Percentiles rank a stretch among this genome's conserved stretches.
phyloP scores from a whole-genome alignment of 169 alveolate genomes.

The Fabrea salina region DNA sequence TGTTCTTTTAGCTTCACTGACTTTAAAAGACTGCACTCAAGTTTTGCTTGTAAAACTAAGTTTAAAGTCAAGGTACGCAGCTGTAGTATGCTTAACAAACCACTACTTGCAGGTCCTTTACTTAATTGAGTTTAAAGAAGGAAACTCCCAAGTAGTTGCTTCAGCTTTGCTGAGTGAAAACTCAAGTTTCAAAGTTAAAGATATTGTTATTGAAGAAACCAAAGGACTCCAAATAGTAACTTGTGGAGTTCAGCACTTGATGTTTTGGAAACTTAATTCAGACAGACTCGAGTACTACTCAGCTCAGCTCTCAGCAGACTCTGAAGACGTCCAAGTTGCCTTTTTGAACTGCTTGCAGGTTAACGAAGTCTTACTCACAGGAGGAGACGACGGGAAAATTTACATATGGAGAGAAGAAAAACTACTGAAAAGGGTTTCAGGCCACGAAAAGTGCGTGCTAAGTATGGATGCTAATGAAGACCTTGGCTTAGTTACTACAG shows the following conservation, averaged over 20 bases:
- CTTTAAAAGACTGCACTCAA: neutral
- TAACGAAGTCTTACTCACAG: neutral
- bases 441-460: neutral
- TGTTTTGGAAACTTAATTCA: neutral
- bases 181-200: slow-evolving; percentile 6
- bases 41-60: neutral
- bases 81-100: neutral
- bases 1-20: neutral
- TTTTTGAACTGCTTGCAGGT: neutral
- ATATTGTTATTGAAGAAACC: neutral
- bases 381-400: slow-evolving; percentile 25
- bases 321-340: neutral
- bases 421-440: slow-evolving; percentile 2
- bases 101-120: neutral
- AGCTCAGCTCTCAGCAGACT: neutral
- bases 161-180: neutral
- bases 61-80: neutral
- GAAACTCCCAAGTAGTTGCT: neutral
- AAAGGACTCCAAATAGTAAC: slow-evolving; percentile 11
- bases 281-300: neutral
- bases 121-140: neutral
- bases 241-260: slow-evolving; percentile 27
- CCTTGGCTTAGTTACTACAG: neutral
- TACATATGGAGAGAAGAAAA: slow-evolving; percentile 27
- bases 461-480: neutral